Conservation (phyloP, 768 basidiomycete genomes). For the Dacryopinax spathularia region DNA sequence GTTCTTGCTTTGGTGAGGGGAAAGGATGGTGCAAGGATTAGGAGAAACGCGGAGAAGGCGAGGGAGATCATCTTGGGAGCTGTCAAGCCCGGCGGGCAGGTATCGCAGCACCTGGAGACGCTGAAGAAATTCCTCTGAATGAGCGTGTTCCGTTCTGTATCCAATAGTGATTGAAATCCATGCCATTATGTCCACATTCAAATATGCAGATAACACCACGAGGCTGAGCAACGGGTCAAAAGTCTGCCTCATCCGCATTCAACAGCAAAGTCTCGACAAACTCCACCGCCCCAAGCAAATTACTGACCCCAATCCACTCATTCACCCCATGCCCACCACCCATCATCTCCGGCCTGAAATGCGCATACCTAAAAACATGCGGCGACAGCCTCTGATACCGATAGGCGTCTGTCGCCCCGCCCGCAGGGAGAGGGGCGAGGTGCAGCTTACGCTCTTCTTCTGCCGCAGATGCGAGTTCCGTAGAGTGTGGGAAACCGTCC, state of each 20-base stretch:
- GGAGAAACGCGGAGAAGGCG: background rate
- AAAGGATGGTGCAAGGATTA: background rate
- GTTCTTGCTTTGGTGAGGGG: background rate
- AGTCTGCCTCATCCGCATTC: conserved; percentile 42
- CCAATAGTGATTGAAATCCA: too few relatives aligned
- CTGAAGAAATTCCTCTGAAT: conserved; percentile 2
- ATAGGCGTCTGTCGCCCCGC: conserved; percentile 30
- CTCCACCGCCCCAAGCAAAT: conserved; percentile 47
- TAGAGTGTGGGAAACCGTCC: conserved; percentile 16
- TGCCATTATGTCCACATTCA: too few relatives aligned
- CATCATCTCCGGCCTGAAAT: background rate
- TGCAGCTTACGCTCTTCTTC: conserved; percentile 4
- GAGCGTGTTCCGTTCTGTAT: too few relatives aligned
- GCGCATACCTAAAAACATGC: conserved; percentile 58
- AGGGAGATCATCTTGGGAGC: background rate
- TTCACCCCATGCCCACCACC: background rate
- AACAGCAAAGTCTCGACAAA: conserved; percentile 54
- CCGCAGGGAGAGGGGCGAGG: conserved; percentile 29
- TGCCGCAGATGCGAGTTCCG: conserved; percentile 14
- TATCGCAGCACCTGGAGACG: background rate
- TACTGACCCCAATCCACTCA: conserved; percentile 27
- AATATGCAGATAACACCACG: too few relatives aligned
- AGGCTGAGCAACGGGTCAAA: too few relatives aligned
- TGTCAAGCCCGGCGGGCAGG: background rate
- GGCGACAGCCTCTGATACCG: conserved; percentile 38